Evolutionary conservation across 768 basidiomycete genomes (phyloP).

Genomic region (Suillus ampliporus): DNA sequence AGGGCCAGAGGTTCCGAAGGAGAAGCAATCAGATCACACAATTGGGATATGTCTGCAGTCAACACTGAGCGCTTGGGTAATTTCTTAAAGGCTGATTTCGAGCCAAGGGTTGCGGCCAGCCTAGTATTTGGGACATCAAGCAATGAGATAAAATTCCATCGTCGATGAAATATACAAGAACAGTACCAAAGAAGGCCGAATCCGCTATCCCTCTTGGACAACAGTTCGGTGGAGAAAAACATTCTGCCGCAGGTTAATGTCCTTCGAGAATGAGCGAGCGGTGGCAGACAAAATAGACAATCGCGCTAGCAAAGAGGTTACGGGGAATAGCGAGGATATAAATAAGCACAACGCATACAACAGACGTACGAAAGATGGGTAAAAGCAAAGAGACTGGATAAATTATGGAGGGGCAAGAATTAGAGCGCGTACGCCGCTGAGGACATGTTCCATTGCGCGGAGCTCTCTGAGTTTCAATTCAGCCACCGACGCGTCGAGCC

Average conservation of each 20-base stretch:
- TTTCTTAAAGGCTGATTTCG: conserved; percentile 85
- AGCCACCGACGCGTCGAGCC: conserved; percentile 10
- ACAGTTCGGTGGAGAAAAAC: conserved; percentile 87
- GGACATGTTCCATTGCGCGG: conserved; percentile 7
- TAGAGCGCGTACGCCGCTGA: not conserved
- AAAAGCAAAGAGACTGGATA: conserved; percentile 9
- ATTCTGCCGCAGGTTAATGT: conserved; percentile 45
- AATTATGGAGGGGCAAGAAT: conserved; percentile 11
- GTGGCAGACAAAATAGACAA: not conserved
- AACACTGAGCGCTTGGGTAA: conserved; percentile 84
- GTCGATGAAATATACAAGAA: not conserved
- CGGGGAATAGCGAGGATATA: conserved; percentile 11
- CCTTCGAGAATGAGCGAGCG: conserved; percentile 3
- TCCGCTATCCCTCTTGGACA: conserved; percentile 83
- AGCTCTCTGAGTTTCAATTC: conserved; percentile 15
- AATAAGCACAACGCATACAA: conserved; percentile 3
- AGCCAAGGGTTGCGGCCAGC: conserved; percentile 91
- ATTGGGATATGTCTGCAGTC: conserved; percentile 78
- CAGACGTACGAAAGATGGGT: conserved; percentile 7
- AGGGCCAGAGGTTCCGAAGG: conserved; percentile 89
- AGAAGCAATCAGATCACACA: conserved; percentile 81
- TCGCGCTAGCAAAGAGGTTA: conserved; percentile 9
- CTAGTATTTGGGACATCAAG: conserved; percentile 43
- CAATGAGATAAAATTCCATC: not conserved
- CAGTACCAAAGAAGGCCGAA: conserved; percentile 86